These are phyloP conservation scores for Penicillium hordei DNA, from an alignment of 2,329 filamentous ascomycete species.

Conservation along the genomic window DNA sequence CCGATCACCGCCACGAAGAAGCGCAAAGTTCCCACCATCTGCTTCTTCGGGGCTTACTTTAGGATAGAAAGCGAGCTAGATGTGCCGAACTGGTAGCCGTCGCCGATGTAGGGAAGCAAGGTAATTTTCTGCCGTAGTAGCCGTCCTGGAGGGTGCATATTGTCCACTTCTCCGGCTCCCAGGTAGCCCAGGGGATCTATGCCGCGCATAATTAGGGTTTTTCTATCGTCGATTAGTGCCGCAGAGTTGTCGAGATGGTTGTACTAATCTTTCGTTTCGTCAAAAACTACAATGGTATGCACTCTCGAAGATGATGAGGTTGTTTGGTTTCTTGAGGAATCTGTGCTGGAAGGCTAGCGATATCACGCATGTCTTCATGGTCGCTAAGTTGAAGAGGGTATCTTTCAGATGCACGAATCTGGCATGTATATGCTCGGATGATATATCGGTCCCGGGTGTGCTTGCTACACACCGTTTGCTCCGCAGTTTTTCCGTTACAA, in stretches of 20 bases:
- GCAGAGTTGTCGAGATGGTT: conserved; percentile 35
- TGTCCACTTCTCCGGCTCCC: not conserved
- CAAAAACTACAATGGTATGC: conserved; percentile 7
- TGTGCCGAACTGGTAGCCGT: not conserved
- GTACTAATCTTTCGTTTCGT: too few species aligned
- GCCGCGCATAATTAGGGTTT: not conserved
- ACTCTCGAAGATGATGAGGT: conserved; percentile 48
- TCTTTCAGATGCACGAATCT: too few species aligned
- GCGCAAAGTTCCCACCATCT: not conserved
- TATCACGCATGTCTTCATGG: conserved; percentile 55
- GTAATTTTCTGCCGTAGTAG: not conserved
- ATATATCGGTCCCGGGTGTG: too few species aligned
- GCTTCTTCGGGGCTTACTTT: not conserved
- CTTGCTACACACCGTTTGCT: too few species aligned
- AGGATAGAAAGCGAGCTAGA: not conserved
- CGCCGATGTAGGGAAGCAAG: not conserved
- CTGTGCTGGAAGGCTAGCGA: conserved; percentile 45
- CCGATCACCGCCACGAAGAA: not conserved
- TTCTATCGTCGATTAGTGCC: conserved; percentile 44
- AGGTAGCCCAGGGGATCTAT: not conserved
- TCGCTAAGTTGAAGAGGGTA: conserved; percentile 31
- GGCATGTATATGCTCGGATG: too few species aligned
- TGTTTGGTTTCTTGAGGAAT: conserved; percentile 43
- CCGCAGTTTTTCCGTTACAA: conserved; percentile 13
- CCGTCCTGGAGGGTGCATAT: not conserved